A percentile compares a stretch with the other conserved stretches of the same genome.
Conservation (phyloP, 352 stramenopile genomes). For the Pythium dissotocum region DNA sequence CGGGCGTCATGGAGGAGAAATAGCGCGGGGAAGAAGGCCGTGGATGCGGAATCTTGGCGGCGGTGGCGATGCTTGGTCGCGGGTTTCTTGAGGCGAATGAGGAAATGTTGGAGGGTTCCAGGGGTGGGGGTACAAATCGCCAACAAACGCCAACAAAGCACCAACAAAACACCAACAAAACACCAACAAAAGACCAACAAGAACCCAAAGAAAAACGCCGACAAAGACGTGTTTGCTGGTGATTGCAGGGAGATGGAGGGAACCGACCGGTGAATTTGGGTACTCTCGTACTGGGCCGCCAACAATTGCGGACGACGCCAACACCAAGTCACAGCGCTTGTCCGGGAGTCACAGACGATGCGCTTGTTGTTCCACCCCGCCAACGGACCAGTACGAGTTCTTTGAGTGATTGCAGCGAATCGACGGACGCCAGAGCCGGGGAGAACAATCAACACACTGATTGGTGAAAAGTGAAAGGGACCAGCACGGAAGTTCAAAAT, state of each 20-base stretch:
- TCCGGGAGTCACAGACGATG: not conserved
- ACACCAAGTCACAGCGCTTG: not conserved
- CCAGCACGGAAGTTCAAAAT: slow-evolving; percentile 19
- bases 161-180: slow-evolving; percentile 4
- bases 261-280: slow-evolving; percentile 9
- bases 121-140: not conserved
- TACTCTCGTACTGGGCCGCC: slow-evolving; percentile 39
- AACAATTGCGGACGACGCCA: slow-evolving; percentile 9
- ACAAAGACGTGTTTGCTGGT: slow-evolving; percentile 5
- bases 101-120: not conserved
- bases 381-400: slow-evolving; percentile 6
- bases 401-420: slow-evolving; percentile 2
- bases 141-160: slow-evolving; percentile 5
- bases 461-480: not conserved
- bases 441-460: not conserved
- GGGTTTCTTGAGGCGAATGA: slow-evolving; percentile 1
- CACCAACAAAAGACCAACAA: not conserved
- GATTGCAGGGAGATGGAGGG: not conserved
- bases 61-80: not conserved
- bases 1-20: slow-evolving; percentile 3
- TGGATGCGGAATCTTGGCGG: not conserved
- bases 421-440: not conserved
- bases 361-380: not conserved
- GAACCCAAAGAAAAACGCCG: not conserved
- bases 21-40: not conserved